phyloP scores from a whole-genome alignment of 208 protist genomes.

The Acanthamoeba healyi region DNA sequence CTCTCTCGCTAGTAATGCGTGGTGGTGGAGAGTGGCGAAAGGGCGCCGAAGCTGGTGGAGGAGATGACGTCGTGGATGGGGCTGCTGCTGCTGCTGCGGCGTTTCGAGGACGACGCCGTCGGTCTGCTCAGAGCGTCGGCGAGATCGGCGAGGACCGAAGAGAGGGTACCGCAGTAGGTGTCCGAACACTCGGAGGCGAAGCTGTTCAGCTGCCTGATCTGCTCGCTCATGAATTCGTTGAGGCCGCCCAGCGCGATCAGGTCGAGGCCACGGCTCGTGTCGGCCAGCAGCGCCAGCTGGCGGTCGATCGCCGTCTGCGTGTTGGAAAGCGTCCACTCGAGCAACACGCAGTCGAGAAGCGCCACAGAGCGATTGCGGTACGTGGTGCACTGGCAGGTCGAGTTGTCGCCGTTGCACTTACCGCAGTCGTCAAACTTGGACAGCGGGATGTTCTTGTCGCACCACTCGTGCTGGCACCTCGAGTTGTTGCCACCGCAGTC shows the following conservation, averaged over 20 bases:
- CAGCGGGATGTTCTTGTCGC: not conserved
- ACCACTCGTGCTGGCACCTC: not conserved
- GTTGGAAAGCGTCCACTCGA: constrained; percentile 35
- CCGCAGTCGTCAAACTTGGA: not conserved
- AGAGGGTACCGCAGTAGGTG: constrained; percentile 41
- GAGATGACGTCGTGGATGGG: not conserved
- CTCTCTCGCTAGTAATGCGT: not conserved
- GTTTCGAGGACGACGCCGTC: not conserved
- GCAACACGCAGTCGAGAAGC: constrained; percentile 35
- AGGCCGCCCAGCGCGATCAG: not conserved
- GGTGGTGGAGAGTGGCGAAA: not conserved
- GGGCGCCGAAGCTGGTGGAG: not conserved
- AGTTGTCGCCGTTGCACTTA: constrained; percentile 42
- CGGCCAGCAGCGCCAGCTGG: not conserved
- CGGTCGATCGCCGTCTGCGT: not conserved
- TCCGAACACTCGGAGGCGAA: constrained; percentile 26
- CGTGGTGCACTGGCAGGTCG: not conserved
- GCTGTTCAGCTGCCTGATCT: constrained; percentile 59
- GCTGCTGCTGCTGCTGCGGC: not conserved
- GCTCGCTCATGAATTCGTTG: constrained; percentile 1
- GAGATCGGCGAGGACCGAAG: not conserved
- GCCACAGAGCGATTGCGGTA: not conserved
- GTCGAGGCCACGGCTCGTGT: not conserved
- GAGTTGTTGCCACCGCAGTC: not conserved
- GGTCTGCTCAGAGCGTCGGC: not conserved